Base-by-base conservation (phyloP, 768 basidiomycete genomes). In the Lentinula edodes region DNA sequence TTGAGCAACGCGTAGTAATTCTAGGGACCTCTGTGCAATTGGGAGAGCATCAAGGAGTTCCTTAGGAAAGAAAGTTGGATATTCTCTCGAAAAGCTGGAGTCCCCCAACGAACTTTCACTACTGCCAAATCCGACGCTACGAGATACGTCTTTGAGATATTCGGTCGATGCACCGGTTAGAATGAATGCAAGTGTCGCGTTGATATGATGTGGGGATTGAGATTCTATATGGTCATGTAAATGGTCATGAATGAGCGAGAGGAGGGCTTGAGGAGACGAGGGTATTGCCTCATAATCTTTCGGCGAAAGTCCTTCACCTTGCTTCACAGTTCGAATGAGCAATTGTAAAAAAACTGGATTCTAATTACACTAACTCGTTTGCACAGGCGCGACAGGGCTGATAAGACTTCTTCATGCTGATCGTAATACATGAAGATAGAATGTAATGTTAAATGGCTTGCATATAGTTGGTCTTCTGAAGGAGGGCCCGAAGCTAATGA, bases 11-110 rank as follows among this genome's bases (percentile, higher is more conserved):
- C 78, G 78, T 0, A 93, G 77, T 3, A 94, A 72, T 34, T 80
- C 76, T 9, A 93, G 72, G 0, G 92, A 93, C 66, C 83, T 87
- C 63, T 83, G 83, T 0, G 90, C 90, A 3, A 83, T 81, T 12
- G 84, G 80, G 3, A 93, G 72, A 6, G 83, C 76, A 50, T 80
- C 75, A 6, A 81, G 72, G 34, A 88, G 70, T 12, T 75, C 75
- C 5, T 66, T 64, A 3, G 83, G 80, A 62, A 93, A 82, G 71
- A 94, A 93, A 4, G 72, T 71, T 0, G 92, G 91, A 65, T 85
- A 87, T 6, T 72, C 70, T 3, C 76, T 73, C 42, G 76, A 75
- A 39, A 66, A 43, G 28, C 23, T 28, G 9, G n/a, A 74, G 63
- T 53, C 69, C 50, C 65, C 74, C 69, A 62, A 75, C 66, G 61